Conservation (phyloP, 2,329 filamentous ascomycete species). For the Chaetomiaceae sp. region DNA sequence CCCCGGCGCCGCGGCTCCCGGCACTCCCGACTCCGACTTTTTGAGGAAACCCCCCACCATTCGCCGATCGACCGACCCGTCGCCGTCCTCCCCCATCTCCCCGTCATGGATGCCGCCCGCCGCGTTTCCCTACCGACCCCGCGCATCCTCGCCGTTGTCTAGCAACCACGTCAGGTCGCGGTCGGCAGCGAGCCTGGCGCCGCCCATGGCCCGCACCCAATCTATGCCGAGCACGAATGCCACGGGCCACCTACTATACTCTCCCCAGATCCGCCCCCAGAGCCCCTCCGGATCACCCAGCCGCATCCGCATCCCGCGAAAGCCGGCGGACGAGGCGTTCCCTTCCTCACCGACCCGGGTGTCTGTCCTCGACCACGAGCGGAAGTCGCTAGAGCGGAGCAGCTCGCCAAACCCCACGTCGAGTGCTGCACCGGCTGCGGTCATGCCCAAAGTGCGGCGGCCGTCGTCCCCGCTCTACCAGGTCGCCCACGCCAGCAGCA, state of each 20-base stretch:
- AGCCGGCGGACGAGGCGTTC: conserved; percentile 55
- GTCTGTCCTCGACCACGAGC: conserved; percentile 51
- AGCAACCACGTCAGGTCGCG: conserved; percentile 52
- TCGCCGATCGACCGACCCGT: conserved; percentile 55
- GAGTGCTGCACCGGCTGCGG: conserved; percentile 18
- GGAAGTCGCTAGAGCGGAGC: conserved; percentile 42
- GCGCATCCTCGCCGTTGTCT: conserved; percentile 56
- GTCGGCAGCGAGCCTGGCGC: conserved; percentile 49
- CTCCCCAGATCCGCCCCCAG: conserved; percentile 46
- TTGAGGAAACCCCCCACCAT: conserved; percentile 46
- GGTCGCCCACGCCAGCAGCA: conserved; percentile 36
- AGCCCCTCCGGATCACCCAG: conserved; percentile 51
- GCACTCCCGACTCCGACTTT: conserved; percentile 36
- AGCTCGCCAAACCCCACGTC: conserved; percentile 43
- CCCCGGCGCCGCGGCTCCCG: conserved; percentile 33
- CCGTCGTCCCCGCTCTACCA: conserved; percentile 53
- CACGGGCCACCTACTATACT: conserved; percentile 51
- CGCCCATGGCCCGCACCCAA: conserved; percentile 55
- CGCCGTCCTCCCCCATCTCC: conserved; percentile 44
- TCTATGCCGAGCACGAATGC: conserved; percentile 59
- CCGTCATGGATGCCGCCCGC: conserved; percentile 42
- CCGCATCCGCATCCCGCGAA: conserved; percentile 47
- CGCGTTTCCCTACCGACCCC: conserved; percentile 51
- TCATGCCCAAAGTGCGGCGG: conserved; percentile 33
- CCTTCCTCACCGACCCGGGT: conserved; percentile 49